Conservation (phyloP, 441 rosid genomes). For the Caryocar brasiliense region DNA sequence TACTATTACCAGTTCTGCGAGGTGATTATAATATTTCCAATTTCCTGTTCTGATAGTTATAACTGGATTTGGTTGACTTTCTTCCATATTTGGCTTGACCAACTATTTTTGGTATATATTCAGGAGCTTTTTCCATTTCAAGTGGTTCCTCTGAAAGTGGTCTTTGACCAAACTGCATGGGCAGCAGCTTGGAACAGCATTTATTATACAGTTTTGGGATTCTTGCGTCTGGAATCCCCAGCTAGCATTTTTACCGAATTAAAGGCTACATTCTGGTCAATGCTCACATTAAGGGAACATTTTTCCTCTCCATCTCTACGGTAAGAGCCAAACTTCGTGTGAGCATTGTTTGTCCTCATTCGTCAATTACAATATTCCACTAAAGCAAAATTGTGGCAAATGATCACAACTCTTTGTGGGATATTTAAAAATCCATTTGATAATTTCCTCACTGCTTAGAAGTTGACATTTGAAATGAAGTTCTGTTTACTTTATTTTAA, state of each 20-base stretch:
- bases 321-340: too few species aligned
- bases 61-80: not conserved
- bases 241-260: constrained; percentile 43
- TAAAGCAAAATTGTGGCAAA: too few species aligned
- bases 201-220: constrained; percentile 55
- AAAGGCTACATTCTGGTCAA: constrained; percentile 66
- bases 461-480: too few species aligned
- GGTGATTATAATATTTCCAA: constrained; percentile 21
- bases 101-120: not conserved
- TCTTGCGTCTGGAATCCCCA: constrained; percentile 72
- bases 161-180: constrained; percentile 82
- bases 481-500: too few species aligned
- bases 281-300: constrained; percentile 66
- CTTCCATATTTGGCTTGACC: not conserved
- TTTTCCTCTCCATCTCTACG: not conserved
- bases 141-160: constrained; percentile 81
- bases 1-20: constrained; percentile 89
- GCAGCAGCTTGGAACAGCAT: constrained; percentile 87
- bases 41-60: not conserved
- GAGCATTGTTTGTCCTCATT: too few species aligned
- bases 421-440: too few species aligned
- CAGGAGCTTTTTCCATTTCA: constrained; percentile 72
- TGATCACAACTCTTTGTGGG: too few species aligned
- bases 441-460: too few species aligned
- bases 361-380: too few species aligned